phyloP scores from a whole-genome alignment of 1,284 basidiomycete genomes.

The Cutaneotrichosporon cavernicola region DNA sequence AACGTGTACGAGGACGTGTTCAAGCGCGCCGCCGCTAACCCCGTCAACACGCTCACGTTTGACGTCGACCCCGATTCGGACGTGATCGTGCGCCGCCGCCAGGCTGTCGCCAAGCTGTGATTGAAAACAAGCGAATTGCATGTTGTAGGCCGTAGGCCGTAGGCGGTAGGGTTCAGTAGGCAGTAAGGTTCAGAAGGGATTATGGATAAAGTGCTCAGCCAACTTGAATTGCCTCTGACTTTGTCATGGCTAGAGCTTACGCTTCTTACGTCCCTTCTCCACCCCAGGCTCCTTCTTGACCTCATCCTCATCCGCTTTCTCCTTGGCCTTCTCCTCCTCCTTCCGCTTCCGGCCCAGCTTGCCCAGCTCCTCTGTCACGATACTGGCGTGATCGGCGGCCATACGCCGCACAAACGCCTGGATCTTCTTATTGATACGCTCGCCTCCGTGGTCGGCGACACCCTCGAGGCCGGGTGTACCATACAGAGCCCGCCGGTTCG shows the following conservation, averaged over 20 bases:
- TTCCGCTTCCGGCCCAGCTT: neutral
- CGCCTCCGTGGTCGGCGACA: constrained; percentile 32
- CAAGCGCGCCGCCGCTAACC: constrained; percentile 37
- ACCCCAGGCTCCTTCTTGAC: neutral
- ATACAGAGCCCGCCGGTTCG: constrained; percentile 25
- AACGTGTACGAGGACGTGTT: constrained; percentile 56
- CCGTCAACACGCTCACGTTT: constrained; percentile 22
- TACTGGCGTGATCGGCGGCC: neutral
- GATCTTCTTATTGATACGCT: constrained; percentile 36
- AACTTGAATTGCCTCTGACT: no score
- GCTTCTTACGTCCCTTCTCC: neutral
- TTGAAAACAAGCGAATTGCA: neutral
- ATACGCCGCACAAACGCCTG: constrained; percentile 17
- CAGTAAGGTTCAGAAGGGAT: no score
- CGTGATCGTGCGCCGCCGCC: constrained; percentile 5
- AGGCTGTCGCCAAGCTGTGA: constrained; percentile 14
- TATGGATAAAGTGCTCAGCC: no score
- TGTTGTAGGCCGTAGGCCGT: no score
- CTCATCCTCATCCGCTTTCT: neutral
- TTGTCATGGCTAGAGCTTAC: neutral
- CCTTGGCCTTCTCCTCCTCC: neutral
- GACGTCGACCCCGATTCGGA: constrained; percentile 16
- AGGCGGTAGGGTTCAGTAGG: no score
- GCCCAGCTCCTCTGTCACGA: neutral
- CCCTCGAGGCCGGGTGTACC: constrained; percentile 20